phyloP scores from a whole-genome alignment of 2,329 filamentous ascomycete genomes.

The Polytolypa hystricis region DNA sequence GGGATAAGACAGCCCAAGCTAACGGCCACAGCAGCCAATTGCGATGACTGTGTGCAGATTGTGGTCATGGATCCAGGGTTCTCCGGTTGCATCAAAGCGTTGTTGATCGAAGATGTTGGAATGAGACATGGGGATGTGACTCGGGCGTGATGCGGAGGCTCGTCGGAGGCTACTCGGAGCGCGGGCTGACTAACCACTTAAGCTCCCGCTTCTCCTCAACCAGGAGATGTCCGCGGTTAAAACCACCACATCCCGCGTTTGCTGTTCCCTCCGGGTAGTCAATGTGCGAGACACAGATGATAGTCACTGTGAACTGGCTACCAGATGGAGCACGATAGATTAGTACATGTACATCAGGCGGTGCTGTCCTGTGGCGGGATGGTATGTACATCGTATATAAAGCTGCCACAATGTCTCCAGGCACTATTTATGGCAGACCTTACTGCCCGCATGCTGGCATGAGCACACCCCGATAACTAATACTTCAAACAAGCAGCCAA shows the following conservation, averaged over 20 bases:
- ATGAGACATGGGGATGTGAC: neutral
- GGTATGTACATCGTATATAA: neutral
- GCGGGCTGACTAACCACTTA: neutral
- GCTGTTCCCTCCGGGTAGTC: neutral
- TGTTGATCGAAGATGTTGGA: neutral
- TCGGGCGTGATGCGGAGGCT: slow-evolving; percentile 6
- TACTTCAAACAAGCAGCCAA: neutral
- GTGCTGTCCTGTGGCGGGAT: neutral
- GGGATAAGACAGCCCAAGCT: neutral
- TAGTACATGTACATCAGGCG: no score
- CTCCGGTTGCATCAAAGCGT: neutral
- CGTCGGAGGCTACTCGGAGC: neutral
- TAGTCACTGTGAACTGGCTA: no score
- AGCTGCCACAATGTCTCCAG: no score
- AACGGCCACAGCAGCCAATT: no score
- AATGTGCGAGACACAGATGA: no score
- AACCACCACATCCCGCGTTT: neutral
- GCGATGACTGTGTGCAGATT: neutral
- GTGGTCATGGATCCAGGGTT: neutral
- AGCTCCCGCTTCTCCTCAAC: neutral
- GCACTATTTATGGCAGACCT: no score
- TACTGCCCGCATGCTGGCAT: neutral
- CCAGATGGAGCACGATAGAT: no score
- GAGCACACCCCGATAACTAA: neutral
- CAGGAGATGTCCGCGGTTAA: neutral